These are phyloP conservation scores for Lomentospora prolificans DNA, from an alignment of 2,329 filamentous ascomycete genomes.

Conservation along the genomic window DNA sequence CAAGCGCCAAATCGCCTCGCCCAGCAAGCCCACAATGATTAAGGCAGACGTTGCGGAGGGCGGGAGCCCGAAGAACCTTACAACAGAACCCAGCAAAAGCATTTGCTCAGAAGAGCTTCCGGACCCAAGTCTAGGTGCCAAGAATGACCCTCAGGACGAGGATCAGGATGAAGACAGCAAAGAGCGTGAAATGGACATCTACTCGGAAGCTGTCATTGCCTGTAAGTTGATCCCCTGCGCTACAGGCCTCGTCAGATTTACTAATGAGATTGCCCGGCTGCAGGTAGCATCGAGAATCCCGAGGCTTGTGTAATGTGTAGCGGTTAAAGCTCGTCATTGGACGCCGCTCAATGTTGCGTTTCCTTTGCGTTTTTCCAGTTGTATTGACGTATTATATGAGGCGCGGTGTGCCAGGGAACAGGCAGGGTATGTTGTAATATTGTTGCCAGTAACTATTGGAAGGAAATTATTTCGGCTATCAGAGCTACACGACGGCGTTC, in stretches of 20 bases:
- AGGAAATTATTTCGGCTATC: too few species aligned
- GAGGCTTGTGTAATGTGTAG: slow-evolving; percentile 97
- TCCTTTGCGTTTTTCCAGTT: too few species aligned
- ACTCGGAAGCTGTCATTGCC: slow-evolving; percentile 80
- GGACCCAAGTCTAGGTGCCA: slow-evolving; percentile 40
- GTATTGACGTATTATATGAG: too few species aligned
- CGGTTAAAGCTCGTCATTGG: slow-evolving; percentile 45
- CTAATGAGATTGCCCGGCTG: slow-evolving; percentile 7
- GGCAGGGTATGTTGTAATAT: too few species aligned
- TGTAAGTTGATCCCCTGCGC: slow-evolving; percentile 59
- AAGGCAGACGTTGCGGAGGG: slow-evolving; percentile 61
- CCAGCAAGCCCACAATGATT: slow-evolving; percentile 56
- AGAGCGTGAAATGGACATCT: slow-evolving; percentile 82
- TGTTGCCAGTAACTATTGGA: too few species aligned
- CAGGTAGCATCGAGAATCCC: slow-evolving; percentile 91
- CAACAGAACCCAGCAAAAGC: slow-evolving; percentile 58
- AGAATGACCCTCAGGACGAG: slow-evolving; percentile 55
- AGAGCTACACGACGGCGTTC: too few species aligned
- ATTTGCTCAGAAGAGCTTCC: slow-evolving; percentile 56
- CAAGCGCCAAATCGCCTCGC: slow-evolving; percentile 39
- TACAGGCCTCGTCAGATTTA: neutral
- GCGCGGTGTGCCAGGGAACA: too few species aligned
- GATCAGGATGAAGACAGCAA: slow-evolving; percentile 62
- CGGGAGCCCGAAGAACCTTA: slow-evolving; percentile 67
- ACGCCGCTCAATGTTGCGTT: too few species aligned